Percentiles rank a stretch among this genome's conserved stretches.
phyloP scores from a whole-genome alignment of 352 stramenopile species.

The Pythium coloratum region DNA sequence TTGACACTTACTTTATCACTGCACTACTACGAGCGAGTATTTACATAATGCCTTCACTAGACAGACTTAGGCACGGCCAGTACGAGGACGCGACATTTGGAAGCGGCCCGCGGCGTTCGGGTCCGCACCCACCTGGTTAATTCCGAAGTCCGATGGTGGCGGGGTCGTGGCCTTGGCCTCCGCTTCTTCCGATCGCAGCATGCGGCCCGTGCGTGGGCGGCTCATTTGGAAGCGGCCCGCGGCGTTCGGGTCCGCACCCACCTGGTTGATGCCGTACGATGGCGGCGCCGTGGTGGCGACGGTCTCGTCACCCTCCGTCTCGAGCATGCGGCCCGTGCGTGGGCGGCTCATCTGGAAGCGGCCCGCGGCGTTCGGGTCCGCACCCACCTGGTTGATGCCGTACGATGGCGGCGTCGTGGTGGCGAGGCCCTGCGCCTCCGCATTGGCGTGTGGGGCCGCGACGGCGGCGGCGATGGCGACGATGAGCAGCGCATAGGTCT shows the following conservation, averaged over 20 bases:
- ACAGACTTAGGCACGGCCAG: neutral
- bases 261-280: constrained; percentile 5
- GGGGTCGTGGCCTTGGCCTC: neutral
- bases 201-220: constrained; percentile 6
- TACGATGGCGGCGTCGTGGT: neutral
- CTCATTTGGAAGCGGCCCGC: constrained; percentile 3
- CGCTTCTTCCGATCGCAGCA: neutral
- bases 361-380: neutral
- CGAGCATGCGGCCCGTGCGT: neutral
- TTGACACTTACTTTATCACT: neutral
- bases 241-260: constrained; percentile 5
- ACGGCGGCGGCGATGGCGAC: neutral
- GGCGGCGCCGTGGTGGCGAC: constrained; percentile 2
- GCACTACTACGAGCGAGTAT: neutral
- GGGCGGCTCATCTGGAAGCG: constrained; percentile 14
- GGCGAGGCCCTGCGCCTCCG: neutral
- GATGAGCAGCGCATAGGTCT: neutral
- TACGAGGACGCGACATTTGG: neutral
- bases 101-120: neutral
- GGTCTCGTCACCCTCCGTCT: neutral
- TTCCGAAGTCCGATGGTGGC: neutral
- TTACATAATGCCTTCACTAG: neutral
- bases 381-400: constrained; percentile 5
- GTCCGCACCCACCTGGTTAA: neutral
- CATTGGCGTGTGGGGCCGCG: neutral